phyloP scores from a whole-genome alignment of 164 flowering plant genomes.

The Cinnamomum micranthum region DNA sequence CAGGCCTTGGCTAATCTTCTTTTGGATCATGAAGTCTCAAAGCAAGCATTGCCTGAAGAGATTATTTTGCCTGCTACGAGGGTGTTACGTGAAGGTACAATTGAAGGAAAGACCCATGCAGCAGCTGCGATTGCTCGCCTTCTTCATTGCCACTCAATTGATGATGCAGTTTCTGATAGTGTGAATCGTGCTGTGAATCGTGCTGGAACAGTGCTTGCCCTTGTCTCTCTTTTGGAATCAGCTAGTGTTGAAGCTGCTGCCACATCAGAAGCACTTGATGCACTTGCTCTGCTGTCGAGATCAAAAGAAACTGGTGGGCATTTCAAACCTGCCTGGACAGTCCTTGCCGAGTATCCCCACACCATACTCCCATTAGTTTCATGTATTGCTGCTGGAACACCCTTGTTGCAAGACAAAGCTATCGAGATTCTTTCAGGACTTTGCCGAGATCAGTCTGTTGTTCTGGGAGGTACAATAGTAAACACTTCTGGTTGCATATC shows the following conservation, averaged over 20 bases:
- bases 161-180: conserved; percentile 57
- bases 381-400: conserved; percentile 62
- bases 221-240: conserved; percentile 76
- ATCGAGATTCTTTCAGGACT: conserved; percentile 79
- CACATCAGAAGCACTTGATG: conserved; percentile 82
- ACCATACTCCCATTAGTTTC: conserved; percentile 74
- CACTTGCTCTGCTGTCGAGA: conserved; percentile 80
- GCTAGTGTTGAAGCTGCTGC: conserved; percentile 51
- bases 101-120: conserved; percentile 75
- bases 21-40: conserved; percentile 67
- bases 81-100: conserved; percentile 75
- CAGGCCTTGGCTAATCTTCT: conserved; percentile 91
- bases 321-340: conserved; percentile 80
- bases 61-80: conserved; percentile 79
- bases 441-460: conserved; percentile 62
- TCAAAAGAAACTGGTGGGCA: conserved; percentile 51
- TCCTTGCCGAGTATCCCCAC: conserved; percentile 69
- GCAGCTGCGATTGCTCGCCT: conserved; percentile 95
- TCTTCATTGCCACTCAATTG: conserved; percentile 50
- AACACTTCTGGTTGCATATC: conserved; percentile 60
- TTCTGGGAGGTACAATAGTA: conserved; percentile 58
- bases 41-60: conserved; percentile 67
- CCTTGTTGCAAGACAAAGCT: conserved; percentile 80
- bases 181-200: conserved; percentile 77
- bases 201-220: conserved; percentile 83